Base-by-base conservation (phyloP, 2,329 filamentous ascomycete species). In the Hymenoscyphus fructigenus region DNA sequence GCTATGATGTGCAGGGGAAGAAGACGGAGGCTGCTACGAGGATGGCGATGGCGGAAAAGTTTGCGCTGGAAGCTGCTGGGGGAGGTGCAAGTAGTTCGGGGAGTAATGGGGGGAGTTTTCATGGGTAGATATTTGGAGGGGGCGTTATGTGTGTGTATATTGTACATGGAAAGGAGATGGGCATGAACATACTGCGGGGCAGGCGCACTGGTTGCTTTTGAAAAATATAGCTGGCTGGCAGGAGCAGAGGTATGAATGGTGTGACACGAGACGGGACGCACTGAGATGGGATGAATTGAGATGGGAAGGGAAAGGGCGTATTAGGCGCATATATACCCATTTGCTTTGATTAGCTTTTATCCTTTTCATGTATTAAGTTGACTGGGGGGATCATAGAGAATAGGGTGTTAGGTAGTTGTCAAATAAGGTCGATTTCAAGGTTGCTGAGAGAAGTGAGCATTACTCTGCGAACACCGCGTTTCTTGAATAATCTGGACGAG, bases 1-100 rank as follows among this genome's bases (percentile, higher is more conserved):
- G 88, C 26, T 84, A 90, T 68, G 90, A 92, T 71, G 84, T 90
- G 63, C 87, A 91, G 72, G 91, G 91, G 26, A 87, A 90, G 71
- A 75, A 75, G 14, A 78, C 78, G 3, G 83, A 88, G 67, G 85
- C 85, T 12, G 74, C 75, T 44, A 70, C 69, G 6, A 77, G 80
- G 6, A 76, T 78, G 50, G 77, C 78, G n/a, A 81, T 83, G 70
- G 84, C 78, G 17, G 59, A 55, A 47, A 38, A 26, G 17, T 23
- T 61, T 23, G 59, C 59, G 10, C n/a, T 50, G n/a, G 44, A 50
- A 12, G 44, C 44, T 12, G 10, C 44, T 12, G 44, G 44, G n/a
- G 44, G 9, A 12, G 5, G 7, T n/a, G n/a, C n/a, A n/a, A n/a
- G n/a, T 10, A 26, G 44, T 23, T 26, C 44, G 9, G 44, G 44